Evolutionary conservation across 441 rosid species (phyloP), one percentile per base, ranked within the genome.

Genomic region (Aleurites moluccanus): DNA sequence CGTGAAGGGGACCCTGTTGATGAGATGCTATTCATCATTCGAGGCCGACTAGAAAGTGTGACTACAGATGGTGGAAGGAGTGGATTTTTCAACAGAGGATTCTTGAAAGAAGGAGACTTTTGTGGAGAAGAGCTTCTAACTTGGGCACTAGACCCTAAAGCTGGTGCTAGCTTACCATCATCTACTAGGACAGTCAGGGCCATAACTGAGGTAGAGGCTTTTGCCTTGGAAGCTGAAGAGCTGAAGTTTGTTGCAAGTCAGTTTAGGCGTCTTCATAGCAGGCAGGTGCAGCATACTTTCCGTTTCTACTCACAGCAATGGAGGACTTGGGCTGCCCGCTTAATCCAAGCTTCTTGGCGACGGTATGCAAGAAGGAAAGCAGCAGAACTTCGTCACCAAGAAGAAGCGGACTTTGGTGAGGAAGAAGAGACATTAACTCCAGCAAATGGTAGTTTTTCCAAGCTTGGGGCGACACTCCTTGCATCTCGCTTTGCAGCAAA

Each of bases 1-100:
- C 88, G 98, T n/a, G 97, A 94, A 86, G 98, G 94, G 38, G 98
- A 94, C 61, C 98, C 98, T 1, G 98, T 94, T 5, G 86, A 91
- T 66, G 96, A 92, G 80, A 94, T 94, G 98, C 85, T 92, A 21
- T 94, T 92, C 85, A 90, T 94, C 45, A 94, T 94, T 47, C 90
- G 96, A 3, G 98, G 98, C 10, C 82, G 94, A 66, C 82, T 92
- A 55, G 98, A 94, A 74, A 94, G 98, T 75, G 94, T 92, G 71
- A 92, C 98, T 1, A 94, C 98, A 35, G 98, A 94, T 78, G 98
- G 98, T 33, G 97, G 98, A 64, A 85, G 98, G 83, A 94, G 91
- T 64, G 98, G 98, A 1, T 94, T 94, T 84, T 94, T 87, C 85
- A 92, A 94, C 78, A 81, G 92, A 75, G 97, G 96, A 3, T 75